Evolutionary conservation across 1,139 yeast genomes (phyloP), one percentile per base, ranked within the genome.

Genomic region (Yamadazyma blattariae): DNA sequence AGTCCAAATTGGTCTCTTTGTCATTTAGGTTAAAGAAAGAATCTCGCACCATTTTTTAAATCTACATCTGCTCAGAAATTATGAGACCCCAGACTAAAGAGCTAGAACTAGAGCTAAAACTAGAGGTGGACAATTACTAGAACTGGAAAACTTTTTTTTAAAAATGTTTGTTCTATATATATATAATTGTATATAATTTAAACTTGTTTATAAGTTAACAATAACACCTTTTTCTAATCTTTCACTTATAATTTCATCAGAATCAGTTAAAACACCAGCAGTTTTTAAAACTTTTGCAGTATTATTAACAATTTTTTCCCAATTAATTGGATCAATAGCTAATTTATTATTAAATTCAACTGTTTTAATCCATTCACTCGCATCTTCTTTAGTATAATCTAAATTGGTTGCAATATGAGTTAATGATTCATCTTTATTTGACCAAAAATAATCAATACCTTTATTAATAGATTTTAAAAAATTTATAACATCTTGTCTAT

Each of bases 331-430:
- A 3, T 35, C 45, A 12, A 47, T 45, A 2, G 74, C 70, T 7
- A 79, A 71, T 24, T 72, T 58, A 6, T 59, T 47, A 45, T 75
- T 71, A 59, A 87, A 88, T 41, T 66, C 54, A 10, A 88, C 96
- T 0, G 95, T 85, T 44, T 80, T 70, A 41, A 83, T 64, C 96
- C 96, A 88, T 40, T 77, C 82, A 14, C 65, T 58, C 10, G 95
- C 95, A 57, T 89, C 96, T 35, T 73, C 87, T 36, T 71, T 69
- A 1, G 86, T 61, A 61, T 89, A 89, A 57, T 87, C 96, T 48
- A 89, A 68, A 47, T 84, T 75, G 6, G 67, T 61, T 28, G 77
- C 66, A 42, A 89, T 89, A 51, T 76, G 78, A 33, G 71, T 66
- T 8, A 82, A 70, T 1, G 92, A 85, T 50, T 84, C 89, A 1